Conservation (phyloP, 2,329 filamentous ascomycete genomes). For the Sordariomycetes sp. region DNA sequence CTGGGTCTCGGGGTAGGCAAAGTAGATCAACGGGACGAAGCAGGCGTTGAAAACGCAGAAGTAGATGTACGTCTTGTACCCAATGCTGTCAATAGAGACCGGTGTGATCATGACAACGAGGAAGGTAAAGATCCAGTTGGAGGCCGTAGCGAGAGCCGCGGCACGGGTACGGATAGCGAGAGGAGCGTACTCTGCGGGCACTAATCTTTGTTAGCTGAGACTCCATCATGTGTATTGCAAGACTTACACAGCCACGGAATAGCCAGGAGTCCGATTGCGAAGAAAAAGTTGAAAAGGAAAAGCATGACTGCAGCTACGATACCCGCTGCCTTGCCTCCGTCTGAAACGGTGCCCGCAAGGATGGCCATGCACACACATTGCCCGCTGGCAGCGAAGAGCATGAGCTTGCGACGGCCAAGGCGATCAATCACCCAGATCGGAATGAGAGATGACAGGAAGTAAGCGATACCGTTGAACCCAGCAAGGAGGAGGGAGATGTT, state of each 20-base stretch:
- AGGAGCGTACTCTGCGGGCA: slow-evolving; percentile 10
- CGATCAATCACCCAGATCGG: slow-evolving; percentile 37
- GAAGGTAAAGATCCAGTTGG: slow-evolving; percentile 24
- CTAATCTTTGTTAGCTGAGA: neutral
- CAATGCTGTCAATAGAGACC: slow-evolving; percentile 25
- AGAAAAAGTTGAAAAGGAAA: slow-evolving; percentile 29
- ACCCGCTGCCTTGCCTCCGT: slow-evolving; percentile 13
- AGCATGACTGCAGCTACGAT: slow-evolving; percentile 30
- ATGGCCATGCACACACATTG: slow-evolving; percentile 30
- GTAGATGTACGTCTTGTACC: slow-evolving; percentile 9
- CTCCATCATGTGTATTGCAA: neutral
- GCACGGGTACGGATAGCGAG: slow-evolving; percentile 20
- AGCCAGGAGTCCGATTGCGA: slow-evolving; percentile 21
- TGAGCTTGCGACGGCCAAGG: slow-evolving; percentile 26
- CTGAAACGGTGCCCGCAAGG: slow-evolving; percentile 12
- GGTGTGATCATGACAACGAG: slow-evolving; percentile 32
- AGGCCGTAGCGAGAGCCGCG: slow-evolving; percentile 20
- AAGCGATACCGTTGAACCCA: slow-evolving; percentile 41
- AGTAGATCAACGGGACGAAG: slow-evolving; percentile 19
- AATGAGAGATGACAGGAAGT: slow-evolving; percentile 28
- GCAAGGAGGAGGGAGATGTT: slow-evolving; percentile 40
- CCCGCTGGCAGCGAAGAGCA: slow-evolving; percentile 16
- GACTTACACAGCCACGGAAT: slow-evolving; percentile 15
- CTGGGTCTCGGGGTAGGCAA: slow-evolving; percentile 19
- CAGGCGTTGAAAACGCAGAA: slow-evolving; percentile 19